Conservation (phyloP, 176 grass and related monocot genomes). For the Bonia amplexicaulis region DNA sequence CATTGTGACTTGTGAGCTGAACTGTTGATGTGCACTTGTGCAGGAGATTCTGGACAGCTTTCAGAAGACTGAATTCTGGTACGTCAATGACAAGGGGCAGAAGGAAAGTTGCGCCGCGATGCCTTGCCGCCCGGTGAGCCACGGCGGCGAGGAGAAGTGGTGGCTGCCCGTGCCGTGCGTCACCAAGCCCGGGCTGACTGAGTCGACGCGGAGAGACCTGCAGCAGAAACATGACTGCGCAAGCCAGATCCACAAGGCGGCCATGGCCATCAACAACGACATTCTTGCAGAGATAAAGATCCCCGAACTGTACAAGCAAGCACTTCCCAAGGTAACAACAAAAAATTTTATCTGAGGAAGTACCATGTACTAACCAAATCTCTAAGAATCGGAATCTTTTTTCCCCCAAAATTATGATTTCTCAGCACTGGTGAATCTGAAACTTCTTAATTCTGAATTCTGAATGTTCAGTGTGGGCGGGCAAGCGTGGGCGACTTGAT, state of each 20-base stretch:
- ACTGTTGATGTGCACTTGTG: neutral
- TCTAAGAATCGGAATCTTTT: neutral
- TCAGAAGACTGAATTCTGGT: conserved; percentile 92
- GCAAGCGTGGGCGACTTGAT: conserved; percentile 66
- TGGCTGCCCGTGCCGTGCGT: conserved; percentile 86
- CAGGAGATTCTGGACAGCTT: conserved; percentile 82
- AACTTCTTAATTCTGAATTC: neutral
- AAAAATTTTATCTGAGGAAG: neutral
- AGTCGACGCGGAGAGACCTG: conserved; percentile 54
- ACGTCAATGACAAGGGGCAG: conserved; percentile 54
- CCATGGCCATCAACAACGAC: conserved; percentile 81
- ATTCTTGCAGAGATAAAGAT: conserved; percentile 68
- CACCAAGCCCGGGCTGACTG: conserved; percentile 57
- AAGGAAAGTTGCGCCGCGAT: conserved; percentile 22
- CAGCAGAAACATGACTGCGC: conserved; percentile 70
- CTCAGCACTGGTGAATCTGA: neutral
- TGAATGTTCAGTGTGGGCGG: conserved; percentile 48
- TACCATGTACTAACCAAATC: neutral
- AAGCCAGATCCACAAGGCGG: conserved; percentile 84
- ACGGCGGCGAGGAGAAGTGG: conserved; percentile 68
- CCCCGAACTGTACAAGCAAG: conserved; percentile 57
- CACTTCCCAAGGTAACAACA: conserved; percentile 60
- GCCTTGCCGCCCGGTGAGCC: conserved; percentile 36
- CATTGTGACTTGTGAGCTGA: neutral
- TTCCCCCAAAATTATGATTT: neutral